Evolutionary conservation across 768 basidiomycete species (phyloP), one percentile per base, ranked within the genome.

Genomic region (Tubosaeta sp.): DNA sequence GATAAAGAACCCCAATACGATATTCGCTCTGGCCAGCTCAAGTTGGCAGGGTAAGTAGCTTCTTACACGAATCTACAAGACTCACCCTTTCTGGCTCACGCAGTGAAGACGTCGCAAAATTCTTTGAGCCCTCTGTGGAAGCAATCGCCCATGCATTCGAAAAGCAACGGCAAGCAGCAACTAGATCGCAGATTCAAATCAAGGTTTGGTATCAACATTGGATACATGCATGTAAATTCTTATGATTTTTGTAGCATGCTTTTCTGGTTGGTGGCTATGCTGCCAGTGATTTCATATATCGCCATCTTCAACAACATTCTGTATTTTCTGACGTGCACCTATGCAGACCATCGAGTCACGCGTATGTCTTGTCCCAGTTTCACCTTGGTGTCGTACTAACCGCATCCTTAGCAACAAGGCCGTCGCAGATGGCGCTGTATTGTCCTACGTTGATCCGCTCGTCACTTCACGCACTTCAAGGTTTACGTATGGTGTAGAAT

Each of bases 251-350:
- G 4, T 30, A 69, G 70, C 52, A 68, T 16, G 69, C 74, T 18
- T 73, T 79, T 34, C 70, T 83, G 3, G 78, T 81, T 2, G 79
- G 79, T 2, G 78, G 78, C 0, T 81, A 79, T 52, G 73, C 75
- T 0, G 73, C 76, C 12, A 79, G 71, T 44, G 73, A 74, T 24
- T 79, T 70, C 64, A 57, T 81, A 14, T 78, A 72, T 48, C 53
- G 55, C 8, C 66, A 68, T 30, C 71, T 83, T n/a, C 71, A 73
- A n/a, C 57, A 64, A 16, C 59, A 66, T 2, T 59, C 78, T 1
- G 58, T 54, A 19, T 67, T 68, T 14, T 62, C 68, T 0, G 71
- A 71, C 0, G 56, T 79, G 3, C 64, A 69, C 12, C 59, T 82
- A 4, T 69, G 72, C 46, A 70, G 79, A 14, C 81, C 81, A 3